Evolutionary conservation across 2,329 filamentous ascomycete genomes (phyloP).

Genomic region (Talaromyces sp.): DNA sequence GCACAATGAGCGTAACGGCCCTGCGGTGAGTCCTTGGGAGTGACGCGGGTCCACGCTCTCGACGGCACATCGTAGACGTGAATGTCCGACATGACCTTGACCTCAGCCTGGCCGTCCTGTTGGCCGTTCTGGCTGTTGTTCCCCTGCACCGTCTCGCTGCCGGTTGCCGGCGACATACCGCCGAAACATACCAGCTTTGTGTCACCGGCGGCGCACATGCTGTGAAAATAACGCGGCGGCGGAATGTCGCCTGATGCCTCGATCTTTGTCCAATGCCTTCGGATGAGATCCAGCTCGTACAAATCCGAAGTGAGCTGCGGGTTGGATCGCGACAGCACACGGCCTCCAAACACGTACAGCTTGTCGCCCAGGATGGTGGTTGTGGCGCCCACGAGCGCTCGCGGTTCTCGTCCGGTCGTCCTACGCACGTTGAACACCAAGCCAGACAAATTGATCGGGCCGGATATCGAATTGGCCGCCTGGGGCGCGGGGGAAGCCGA

Average conservation of each 20-base stretch:
- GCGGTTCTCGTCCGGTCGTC: conserved; percentile 87
- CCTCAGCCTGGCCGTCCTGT: conserved; percentile 68
- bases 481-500: conserved; percentile 15
- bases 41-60: conserved; percentile 77
- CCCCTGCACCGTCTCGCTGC: conserved; percentile 38
- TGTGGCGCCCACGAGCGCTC: conserved; percentile 86
- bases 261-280: conserved; percentile 87
- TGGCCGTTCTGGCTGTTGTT: conserved; percentile 31
- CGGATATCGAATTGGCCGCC: conserved; percentile 24
- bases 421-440: conserved; percentile 65
- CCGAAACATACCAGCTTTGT: conserved; percentile 97
- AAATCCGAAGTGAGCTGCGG: conserved; percentile 83
- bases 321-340: conserved; percentile 75
- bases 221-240: conserved; percentile 92
- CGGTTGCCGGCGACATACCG: conserved; percentile 81
- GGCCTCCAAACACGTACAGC: conserved; percentile 91
- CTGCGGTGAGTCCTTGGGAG: conserved; percentile 75
- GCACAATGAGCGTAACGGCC: conserved; percentile 96
- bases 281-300: conserved; percentile 87
- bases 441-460: conserved; percentile 58
- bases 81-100: conserved; percentile 96
- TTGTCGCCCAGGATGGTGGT: conserved; percentile 94
- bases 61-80: conserved; percentile 87
- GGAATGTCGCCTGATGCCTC: conserved; percentile 80
- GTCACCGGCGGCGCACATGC: conserved; percentile 86